Evolutionary conservation across 805 yeast species (phyloP), one percentile per base, ranked within the genome.

Genomic region (Candida mattraensis): DNA sequence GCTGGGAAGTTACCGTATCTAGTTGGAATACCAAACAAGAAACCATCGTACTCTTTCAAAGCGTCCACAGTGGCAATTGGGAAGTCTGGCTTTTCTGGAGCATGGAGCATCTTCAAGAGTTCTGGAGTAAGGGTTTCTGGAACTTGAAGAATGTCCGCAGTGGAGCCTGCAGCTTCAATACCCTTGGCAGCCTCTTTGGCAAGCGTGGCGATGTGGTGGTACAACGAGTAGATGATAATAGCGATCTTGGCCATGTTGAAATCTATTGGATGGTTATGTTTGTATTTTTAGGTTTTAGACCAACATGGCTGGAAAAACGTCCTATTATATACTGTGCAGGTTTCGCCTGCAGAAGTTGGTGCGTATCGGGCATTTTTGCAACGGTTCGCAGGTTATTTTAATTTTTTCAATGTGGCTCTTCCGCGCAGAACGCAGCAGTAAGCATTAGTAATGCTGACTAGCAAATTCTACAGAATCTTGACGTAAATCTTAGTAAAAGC

Each of bases 21-120:
- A 38, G 96, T 83, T 55, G 95, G 94, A 50, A 84, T 62, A 60
- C 96, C 96, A 50, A 87, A 85, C 47, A 88, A 48, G 69, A 85
- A 77, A 33, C 88, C 95, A 56, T 88, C 95, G 69, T 81, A 83
- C 45, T 70, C 64, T 5, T 63, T 58, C 49, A 87, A 69, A 17
- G 77, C 72, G 12, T 76, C 83, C 10, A 60, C 51, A 14, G 84
- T 69, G 34, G 87, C 87, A 54, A 78, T 66, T 51, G 93, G 89
- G 51, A 67, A 72, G 43, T 72, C 66, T 45, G 83, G 79, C 58
- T 77, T 79, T 35, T 74, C 69, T 31, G 86, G 79, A 34, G 89
- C 87, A 48, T 76, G 74, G 68, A 86, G 63, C 42, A 56, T 39
- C 12, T 55, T 53, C 42, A 86, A 65, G 14, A 80, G 69, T 11